These are phyloP conservation scores for Curvularia lunata DNA, from an alignment of 2,329 filamentous ascomycete genomes.

Conservation along the genomic window DNA sequence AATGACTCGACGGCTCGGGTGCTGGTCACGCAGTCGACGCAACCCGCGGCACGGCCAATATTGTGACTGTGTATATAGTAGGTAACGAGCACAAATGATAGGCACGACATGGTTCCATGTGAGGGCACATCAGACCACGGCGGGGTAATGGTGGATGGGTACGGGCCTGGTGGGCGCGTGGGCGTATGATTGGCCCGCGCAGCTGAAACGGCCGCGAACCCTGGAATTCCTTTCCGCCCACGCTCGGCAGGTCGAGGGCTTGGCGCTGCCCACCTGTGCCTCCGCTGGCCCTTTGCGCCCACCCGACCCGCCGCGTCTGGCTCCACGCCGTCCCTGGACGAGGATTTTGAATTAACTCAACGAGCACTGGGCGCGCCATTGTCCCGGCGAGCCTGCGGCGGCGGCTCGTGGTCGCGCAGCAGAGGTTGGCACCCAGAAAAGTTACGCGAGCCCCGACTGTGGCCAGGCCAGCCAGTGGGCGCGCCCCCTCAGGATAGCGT, in stretches of 20 bases:
- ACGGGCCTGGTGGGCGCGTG: slow-evolving; percentile 13
- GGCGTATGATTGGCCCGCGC: slow-evolving; percentile 18
- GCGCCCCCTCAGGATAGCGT: slow-evolving; percentile 4
- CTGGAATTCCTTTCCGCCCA: slow-evolving; percentile 12
- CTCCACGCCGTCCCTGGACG: too few species aligned
- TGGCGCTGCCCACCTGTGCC: slow-evolving; percentile 17
- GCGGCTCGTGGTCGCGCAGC: too few species aligned
- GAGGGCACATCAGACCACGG: slow-evolving; percentile 16
- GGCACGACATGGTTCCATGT: not conserved
- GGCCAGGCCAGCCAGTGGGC: not conserved
- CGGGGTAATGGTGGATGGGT: slow-evolving; percentile 25
- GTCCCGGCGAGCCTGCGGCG: not conserved
- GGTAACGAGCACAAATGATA: too few species aligned
- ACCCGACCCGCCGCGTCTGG: not conserved
- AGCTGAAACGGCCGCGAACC: slow-evolving; percentile 15
- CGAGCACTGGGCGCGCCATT: not conserved
- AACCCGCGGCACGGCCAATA: not conserved
- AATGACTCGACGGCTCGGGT: not conserved
- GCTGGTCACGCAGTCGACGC: not conserved
- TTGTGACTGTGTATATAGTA: not conserved
- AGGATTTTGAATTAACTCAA: not conserved
- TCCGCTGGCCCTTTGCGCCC: slow-evolving; percentile 47
- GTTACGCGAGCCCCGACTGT: slow-evolving; percentile 27
- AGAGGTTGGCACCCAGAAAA: not conserved
- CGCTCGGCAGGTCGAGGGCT: slow-evolving; percentile 25